Evolutionary conservation across 2,329 filamentous ascomycete genomes (phyloP), one percentile per base, ranked within the genome.

Genomic region (Lasiodiplodia theobromae): DNA sequence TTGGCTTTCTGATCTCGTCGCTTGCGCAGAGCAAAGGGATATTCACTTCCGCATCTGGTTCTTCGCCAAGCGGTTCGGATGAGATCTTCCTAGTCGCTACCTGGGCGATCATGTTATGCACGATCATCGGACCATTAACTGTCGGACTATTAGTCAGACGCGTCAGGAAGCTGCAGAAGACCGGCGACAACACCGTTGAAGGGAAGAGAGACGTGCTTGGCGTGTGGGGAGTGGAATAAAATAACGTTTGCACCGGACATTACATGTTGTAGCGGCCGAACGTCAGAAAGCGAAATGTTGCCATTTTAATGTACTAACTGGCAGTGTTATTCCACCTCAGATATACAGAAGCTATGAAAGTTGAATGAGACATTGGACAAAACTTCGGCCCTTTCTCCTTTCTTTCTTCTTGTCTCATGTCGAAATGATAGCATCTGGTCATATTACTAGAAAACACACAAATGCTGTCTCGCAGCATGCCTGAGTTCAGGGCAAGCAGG

Each of bases 1-100:
- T 95, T 40, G 91, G 92, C 0, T 93, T 93, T 70, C 77, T 95
- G 53, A 92, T 96, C 70, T 89, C 89, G 0, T 88, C 89, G 0
- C 77, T 94, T 0, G 90, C 90, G 0, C 85, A 92, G 73, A 84
- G 79, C 5, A 79, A 82, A 16, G 83, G 84, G 0, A 80, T 87
- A 18, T 87, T 87, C 69, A 76, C 76, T 1, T 70, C 72, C 6
- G 5, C 40, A 21, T 67, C 72, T 1, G 56, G 44, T 21, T 47
- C 58, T 10, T 64, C 28, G 37, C 63, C 34, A 49, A 69, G 34
- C 57, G 69, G 64, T 21, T 67, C 67, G 1, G 68, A 70, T 7
- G 82, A 86, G 44, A 80, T 85, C 0, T 88, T 86, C 69, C 75
- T 88, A 3, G 79, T 86, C 0, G 83, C 85, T 1, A 85, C 85